Percentiles rank a stretch among this genome's conserved stretches.
Conservation (phyloP, 1,284 basidiomycete genomes). For the Pyrrhoderma noxium region DNA sequence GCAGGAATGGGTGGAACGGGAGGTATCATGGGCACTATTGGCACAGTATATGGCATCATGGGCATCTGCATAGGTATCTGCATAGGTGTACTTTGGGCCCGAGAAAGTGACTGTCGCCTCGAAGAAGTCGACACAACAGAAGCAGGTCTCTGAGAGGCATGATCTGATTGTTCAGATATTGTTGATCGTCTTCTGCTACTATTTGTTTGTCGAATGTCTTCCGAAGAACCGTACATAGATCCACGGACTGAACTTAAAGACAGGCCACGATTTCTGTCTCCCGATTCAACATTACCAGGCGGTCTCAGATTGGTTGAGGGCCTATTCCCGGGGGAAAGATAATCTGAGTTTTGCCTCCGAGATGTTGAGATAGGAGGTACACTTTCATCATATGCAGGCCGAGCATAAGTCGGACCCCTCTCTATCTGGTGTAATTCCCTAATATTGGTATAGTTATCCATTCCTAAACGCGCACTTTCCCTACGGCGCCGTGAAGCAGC, state of each 20-base stretch:
- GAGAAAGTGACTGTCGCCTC: background rate
- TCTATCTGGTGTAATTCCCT: conserved; percentile 16
- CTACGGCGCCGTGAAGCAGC: conserved; percentile 52
- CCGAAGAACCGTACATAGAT: background rate
- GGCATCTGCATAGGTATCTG: background rate
- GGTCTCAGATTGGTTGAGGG: background rate
- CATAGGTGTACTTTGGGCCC: conserved; percentile 6
- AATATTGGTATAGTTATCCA: conserved; percentile 23
- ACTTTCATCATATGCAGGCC: conserved; percentile 31
- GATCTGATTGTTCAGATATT: background rate
- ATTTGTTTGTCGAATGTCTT: conserved; percentile 4
- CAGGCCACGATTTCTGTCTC: background rate
- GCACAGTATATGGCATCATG: background rate
- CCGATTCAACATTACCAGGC: conserved; percentile 1
- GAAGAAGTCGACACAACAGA: background rate
- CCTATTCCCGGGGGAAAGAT: background rate
- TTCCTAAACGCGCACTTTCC: conserved; percentile 49
- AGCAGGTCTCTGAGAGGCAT: background rate
- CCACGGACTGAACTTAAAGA: background rate
- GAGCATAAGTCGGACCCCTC: conserved; percentile 28
- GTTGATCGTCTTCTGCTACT: background rate
- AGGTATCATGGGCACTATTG: background rate
- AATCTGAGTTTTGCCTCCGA: conserved; percentile 2
- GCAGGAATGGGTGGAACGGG: conserved; percentile 25
- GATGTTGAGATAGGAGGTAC: conserved; percentile 18